Conservation (phyloP, 2,329 filamentous ascomycete genomes). For the Pseudogymnoascus sp. region DNA sequence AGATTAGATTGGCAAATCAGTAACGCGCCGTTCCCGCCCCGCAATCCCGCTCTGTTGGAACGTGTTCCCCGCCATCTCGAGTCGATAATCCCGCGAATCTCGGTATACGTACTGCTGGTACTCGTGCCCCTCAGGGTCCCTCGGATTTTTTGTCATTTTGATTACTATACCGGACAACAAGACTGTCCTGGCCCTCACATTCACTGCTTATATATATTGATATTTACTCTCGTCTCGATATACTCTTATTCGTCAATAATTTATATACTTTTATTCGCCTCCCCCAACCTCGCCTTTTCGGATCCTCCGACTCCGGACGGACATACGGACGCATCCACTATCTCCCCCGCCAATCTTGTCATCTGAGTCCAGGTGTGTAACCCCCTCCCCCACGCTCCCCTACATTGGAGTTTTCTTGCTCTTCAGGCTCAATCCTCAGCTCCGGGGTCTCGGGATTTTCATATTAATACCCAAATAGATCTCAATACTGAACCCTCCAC, state of each 20-base stretch:
- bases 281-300: background rate
- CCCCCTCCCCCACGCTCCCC: background rate
- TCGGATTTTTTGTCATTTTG: background rate
- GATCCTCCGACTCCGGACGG: constrained; percentile 3
- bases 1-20: constrained; percentile 8
- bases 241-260: constrained; percentile 3
- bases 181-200: background rate
- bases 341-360: constrained; percentile 3
- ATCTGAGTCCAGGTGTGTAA: background rate
- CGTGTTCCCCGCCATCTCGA: background rate
- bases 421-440: background rate
- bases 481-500: background rate
- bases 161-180: background rate
- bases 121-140: constrained; percentile 2
- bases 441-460: background rate
- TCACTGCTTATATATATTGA: background rate
- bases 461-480: background rate
- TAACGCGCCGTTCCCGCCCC: background rate
- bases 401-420: background rate
- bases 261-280: background rate
- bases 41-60: constrained; percentile 3
- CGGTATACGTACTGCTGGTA: background rate
- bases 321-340: background rate
- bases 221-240: background rate
- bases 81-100: constrained; percentile 1